Evolutionary conservation across 768 basidiomycete species (phyloP).

Genomic region (Lactarius sanguifluus): DNA sequence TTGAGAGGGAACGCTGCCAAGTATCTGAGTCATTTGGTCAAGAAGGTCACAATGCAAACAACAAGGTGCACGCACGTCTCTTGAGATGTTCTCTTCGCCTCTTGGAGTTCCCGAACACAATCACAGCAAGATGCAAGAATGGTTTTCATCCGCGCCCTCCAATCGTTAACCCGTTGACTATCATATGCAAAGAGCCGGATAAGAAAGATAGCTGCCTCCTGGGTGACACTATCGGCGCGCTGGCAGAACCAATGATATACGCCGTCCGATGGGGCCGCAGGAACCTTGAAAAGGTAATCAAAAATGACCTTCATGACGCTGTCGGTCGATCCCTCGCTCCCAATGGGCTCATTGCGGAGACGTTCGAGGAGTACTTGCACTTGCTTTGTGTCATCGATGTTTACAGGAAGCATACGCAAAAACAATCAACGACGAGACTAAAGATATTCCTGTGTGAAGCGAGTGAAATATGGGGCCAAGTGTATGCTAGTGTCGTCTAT

Average conservation of each 20-base stretch:
- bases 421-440: background rate
- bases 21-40: slow-evolving; percentile 50
- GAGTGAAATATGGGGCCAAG: background rate
- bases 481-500: background rate
- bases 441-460: background rate
- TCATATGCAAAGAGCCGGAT: slow-evolving; percentile 80
- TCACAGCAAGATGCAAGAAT: slow-evolving; percentile 64
- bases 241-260: slow-evolving; percentile 80
- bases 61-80: slow-evolving; percentile 59
- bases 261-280: slow-evolving; percentile 34
- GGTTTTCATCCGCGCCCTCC: slow-evolving; percentile 56
- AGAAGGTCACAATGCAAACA: background rate
- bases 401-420: slow-evolving; percentile 18
- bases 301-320: slow-evolving; percentile 51
- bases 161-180: slow-evolving; percentile 54
- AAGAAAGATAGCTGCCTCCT: slow-evolving; percentile 76
- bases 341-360: slow-evolving; percentile 59
- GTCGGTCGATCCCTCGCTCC: slow-evolving; percentile 49
- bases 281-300: slow-evolving; percentile 51
- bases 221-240: slow-evolving; percentile 52
- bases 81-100: slow-evolving; percentile 61
- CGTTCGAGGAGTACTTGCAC: slow-evolving; percentile 51
- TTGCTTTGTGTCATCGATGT: slow-evolving; percentile 29
- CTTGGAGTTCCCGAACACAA: slow-evolving; percentile 68
- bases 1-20: slow-evolving; percentile 62